A percentile compares a stretch with the other conserved stretches of the same genome.
Conservation (phyloP, 257 asterid species). For the Mitragyna speciosa region DNA sequence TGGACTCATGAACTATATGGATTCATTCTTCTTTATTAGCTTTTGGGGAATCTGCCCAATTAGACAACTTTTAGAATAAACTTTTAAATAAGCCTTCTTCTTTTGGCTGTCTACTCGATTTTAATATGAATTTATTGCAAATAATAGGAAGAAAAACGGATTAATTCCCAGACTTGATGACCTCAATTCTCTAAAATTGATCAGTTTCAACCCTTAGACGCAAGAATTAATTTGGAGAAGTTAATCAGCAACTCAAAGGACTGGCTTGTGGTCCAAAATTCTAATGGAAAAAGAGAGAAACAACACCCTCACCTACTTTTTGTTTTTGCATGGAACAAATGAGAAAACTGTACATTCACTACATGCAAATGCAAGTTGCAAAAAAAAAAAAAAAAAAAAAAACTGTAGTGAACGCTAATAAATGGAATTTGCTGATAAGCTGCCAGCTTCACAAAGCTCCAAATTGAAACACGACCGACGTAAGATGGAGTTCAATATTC, state of each 20-base stretch:
- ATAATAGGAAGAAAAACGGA: not conserved
- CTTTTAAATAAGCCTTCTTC: not conserved
- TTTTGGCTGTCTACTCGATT: not conserved
- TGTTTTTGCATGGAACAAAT: not conserved
- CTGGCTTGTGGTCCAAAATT: too few species aligned
- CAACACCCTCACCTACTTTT: too few species aligned
- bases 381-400: too few species aligned
- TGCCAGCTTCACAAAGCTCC: too few species aligned
- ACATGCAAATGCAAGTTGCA: not conserved
- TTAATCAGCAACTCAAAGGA: too few species aligned
- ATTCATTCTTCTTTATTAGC: not conserved
- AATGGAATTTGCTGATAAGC: too few species aligned
- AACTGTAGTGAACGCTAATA: too few species aligned
- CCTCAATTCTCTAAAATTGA: not conserved
- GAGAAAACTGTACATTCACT: not conserved
- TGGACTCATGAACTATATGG: not conserved
- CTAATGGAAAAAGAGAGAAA: too few species aligned
- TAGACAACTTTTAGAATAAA: not conserved
- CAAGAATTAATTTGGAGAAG: not conserved
- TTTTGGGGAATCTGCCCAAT: not conserved
- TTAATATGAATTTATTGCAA: not conserved
- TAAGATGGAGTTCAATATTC: too few species aligned
- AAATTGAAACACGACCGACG: too few species aligned
- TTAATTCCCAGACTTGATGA: not conserved
- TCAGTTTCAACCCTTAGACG: not conserved